Percentiles rank a stretch among this genome's conserved stretches.
phyloP scores from a whole-genome alignment of 495 filamentous ascomycete species.

The Xylaria sp. region DNA sequence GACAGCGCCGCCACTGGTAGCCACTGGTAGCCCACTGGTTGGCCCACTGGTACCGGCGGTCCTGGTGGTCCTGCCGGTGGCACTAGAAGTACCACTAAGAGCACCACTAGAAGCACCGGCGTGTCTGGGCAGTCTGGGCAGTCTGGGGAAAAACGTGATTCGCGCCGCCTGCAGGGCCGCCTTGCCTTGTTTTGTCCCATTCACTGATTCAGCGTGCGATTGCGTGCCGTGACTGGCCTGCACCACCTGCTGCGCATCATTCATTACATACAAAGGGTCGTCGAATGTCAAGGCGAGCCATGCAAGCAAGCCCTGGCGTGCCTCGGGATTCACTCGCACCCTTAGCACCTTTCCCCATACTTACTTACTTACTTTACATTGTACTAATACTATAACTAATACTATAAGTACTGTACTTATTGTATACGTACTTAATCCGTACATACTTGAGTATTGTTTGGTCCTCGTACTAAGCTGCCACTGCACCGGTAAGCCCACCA shows the following conservation, averaged over 20 bases:
- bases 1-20: background rate
- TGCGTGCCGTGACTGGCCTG: background rate
- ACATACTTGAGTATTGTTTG: background rate
- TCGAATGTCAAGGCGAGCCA: background rate
- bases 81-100: conserved; percentile 22
- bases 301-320: background rate
- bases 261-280: background rate
- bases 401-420: too few relatives aligned
- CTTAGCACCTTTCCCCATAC: too few relatives aligned
- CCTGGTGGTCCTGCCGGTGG: too few relatives aligned
- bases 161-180: conserved; percentile 25
- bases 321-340: background rate
- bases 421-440: too few relatives aligned
- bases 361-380: too few relatives aligned
- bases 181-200: conserved; percentile 22
- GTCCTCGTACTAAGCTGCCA: conserved; percentile 11
- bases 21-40: too few relatives aligned
- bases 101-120: conserved; percentile 23
- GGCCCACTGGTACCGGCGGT: too few relatives aligned
- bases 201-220: background rate
- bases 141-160: conserved; percentile 33
- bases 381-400: too few relatives aligned
- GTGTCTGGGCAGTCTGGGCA: conserved; percentile 25
- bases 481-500: conserved; percentile 19
- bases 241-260: background rate